These are phyloP conservation scores for Magnusiomyces suaveolens DNA, from an alignment of 1,139 yeast genomes.

Conservation along the genomic window DNA sequence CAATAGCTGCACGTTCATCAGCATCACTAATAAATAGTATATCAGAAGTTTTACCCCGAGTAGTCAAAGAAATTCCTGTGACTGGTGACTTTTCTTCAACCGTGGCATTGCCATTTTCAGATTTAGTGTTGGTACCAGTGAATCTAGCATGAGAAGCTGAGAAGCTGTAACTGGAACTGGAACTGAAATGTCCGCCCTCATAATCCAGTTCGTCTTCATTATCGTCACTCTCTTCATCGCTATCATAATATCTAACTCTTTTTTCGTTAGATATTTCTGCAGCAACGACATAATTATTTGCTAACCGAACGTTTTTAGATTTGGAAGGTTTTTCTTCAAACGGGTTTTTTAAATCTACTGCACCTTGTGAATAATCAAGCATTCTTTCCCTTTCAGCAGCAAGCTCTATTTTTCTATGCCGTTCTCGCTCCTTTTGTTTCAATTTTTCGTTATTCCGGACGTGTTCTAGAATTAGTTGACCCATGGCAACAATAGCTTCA, in stretches of 20 bases:
- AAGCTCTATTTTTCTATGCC: constrained; percentile 13
- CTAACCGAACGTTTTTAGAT: background rate
- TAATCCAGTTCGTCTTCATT: background rate
- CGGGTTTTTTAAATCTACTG: constrained; percentile 5
- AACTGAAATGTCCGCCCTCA: background rate
- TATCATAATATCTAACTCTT: background rate
- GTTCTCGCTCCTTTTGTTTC: constrained; percentile 17
- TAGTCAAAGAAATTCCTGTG: background rate
- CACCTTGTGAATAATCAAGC: background rate
- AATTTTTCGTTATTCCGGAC: constrained; percentile 8
- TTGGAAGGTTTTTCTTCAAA: background rate
- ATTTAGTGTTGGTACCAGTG: background rate
- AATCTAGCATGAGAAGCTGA: background rate
- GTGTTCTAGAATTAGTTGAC: constrained; percentile 45
- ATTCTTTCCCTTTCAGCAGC: constrained; percentile 6
- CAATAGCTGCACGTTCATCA: constrained; percentile 56
- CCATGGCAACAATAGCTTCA: constrained; percentile 57
- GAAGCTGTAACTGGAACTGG: too few relatives aligned
- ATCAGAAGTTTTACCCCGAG: background rate
- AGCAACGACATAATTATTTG: background rate
- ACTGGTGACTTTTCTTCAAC: background rate
- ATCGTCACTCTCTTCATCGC: constrained; percentile 3
- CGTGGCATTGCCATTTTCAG: background rate
- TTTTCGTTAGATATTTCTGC: constrained; percentile 3
- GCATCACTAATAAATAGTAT: background rate